Conservation (phyloP, 169 alveolate species). For the Eimeria sp. region DNA sequence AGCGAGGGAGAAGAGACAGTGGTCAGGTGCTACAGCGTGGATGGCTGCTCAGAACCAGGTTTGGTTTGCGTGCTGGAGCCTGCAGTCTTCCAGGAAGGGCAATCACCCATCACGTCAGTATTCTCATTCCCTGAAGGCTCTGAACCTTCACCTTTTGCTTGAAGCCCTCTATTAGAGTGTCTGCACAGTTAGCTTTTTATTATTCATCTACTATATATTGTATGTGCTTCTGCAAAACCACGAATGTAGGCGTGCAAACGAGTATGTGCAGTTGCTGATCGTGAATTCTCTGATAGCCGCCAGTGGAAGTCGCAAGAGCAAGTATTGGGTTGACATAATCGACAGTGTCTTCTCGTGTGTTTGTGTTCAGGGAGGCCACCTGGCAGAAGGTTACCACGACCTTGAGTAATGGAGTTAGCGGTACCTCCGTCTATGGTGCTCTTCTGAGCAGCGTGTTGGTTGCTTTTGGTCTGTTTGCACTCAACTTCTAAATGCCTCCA, state of each 20-base stretch:
- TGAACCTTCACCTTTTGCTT: background rate
- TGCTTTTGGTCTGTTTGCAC: background rate
- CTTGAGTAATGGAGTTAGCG: background rate
- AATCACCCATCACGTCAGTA: slow-evolving; percentile 44
- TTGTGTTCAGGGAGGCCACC: slow-evolving; percentile 21
- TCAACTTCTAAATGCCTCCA: slow-evolving; percentile 15
- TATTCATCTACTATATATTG: background rate
- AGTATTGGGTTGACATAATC: background rate
- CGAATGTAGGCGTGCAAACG: background rate
- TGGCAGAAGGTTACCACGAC: slow-evolving; percentile 10
- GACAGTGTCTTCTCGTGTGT: background rate
- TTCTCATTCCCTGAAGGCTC: background rate
- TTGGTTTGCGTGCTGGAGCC: slow-evolving; percentile 59
- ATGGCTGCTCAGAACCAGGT: slow-evolving; percentile 13
- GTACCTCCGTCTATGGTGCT: background rate
- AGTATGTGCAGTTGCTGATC: background rate
- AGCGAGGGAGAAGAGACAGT: background rate
- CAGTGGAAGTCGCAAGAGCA: background rate
- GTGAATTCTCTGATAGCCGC: background rate
- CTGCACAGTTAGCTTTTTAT: background rate
- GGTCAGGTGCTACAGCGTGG: slow-evolving; percentile 38
- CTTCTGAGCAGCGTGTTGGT: slow-evolving; percentile 10
- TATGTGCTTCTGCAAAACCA: background rate
- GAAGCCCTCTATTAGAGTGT: background rate
- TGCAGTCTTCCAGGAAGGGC: background rate